phyloP scores from a whole-genome alignment of 2,329 filamentous ascomycete genomes.

The Corynespora cassiicola region DNA sequence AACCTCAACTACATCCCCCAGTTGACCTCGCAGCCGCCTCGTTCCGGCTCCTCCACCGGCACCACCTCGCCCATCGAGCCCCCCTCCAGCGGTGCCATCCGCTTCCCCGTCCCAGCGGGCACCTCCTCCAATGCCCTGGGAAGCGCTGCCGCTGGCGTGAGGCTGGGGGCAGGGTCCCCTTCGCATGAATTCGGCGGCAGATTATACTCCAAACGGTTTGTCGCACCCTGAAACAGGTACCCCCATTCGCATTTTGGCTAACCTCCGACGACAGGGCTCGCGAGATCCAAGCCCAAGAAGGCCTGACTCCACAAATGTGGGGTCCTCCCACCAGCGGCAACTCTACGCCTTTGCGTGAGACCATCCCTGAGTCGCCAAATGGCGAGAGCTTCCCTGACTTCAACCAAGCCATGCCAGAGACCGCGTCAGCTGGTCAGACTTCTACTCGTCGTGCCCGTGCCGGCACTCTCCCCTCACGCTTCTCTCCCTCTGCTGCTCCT shows the following conservation, averaged over 20 bases:
- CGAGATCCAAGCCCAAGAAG: slow-evolving; percentile 97
- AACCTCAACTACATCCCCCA: slow-evolving; percentile 81
- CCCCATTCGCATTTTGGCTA: slow-evolving; percentile 30
- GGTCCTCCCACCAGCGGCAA: slow-evolving; percentile 95
- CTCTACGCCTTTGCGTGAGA: slow-evolving; percentile 94
- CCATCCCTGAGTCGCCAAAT: slow-evolving; percentile 94
- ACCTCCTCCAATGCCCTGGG: slow-evolving; percentile 63
- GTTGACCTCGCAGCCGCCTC: slow-evolving; percentile 68
- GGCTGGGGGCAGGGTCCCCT: slow-evolving; percentile 93
- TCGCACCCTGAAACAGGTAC: slow-evolving; percentile 40
- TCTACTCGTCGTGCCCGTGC: slow-evolving; percentile 83
- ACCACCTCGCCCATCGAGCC: slow-evolving; percentile 82
- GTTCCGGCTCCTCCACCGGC: slow-evolving; percentile 80
- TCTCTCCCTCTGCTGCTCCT: slow-evolving; percentile 76
- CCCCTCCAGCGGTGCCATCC: slow-evolving; percentile 63
- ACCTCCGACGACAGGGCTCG: slow-evolving; percentile 69
- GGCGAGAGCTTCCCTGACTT: slow-evolving; percentile 93
- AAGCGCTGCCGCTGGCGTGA: slow-evolving; percentile 60
- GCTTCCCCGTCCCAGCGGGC: slow-evolving; percentile 76
- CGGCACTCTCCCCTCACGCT: slow-evolving; percentile 93
- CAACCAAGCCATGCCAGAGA: slow-evolving; percentile 71
- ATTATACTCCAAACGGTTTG: slow-evolving; percentile 91
- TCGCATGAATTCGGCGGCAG: slow-evolving; percentile 85
- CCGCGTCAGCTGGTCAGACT: slow-evolving; percentile 61
- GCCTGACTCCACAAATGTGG: slow-evolving; percentile 78